Evolutionary conservation across 1,284 basidiomycete genomes (phyloP), one percentile per base, ranked within the genome.

Genomic region (Trametes pubescens): DNA sequence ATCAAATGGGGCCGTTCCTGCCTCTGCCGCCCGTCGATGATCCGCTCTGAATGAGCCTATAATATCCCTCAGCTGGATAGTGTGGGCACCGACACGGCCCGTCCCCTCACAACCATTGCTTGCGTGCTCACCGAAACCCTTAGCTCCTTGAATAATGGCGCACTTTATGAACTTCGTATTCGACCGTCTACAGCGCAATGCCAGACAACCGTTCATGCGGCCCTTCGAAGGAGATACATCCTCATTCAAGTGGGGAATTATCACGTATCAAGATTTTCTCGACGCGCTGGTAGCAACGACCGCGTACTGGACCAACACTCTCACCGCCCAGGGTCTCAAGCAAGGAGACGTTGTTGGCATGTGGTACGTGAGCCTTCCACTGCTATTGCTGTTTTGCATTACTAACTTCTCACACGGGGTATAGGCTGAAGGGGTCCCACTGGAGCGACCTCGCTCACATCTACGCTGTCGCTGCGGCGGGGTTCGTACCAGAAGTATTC

Each of bases 401-500:
- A 16, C 13, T n/a, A 16, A 48, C 2, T 26, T 7, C 26, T 44
- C 7, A 24, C 44, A 13, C 10, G 14, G 2, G 0, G 11, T 26
- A 29, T 7, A 77, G 75, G 73, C 61, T 75, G 11, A 71, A 72
- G 22, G 76, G 75, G 0, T 60, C 62, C 48, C 38, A 58, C 11
- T 72, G 73, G 57, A 57, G 62, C 14, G 75, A 77, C 57, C 55
- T 75, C n/a, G 71, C 71, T 4, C 66, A 72, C 51, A 64, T 76
- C 9, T 75, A 75, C 51, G 70, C 67, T 2, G 43, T 76, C 16
- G 40, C 64, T 10, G 57, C 70, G n/a, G 75, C 73, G 2, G 76
- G 76, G 4, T 76, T 66, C 52, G 57, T 75, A 10, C 74, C 75
- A 4, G 72, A 77, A 53, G 62, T 75, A 5, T 73, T 76, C 55